phyloP scores from a whole-genome alignment of 1,284 basidiomycete species.

The Leccinum insigne region DNA sequence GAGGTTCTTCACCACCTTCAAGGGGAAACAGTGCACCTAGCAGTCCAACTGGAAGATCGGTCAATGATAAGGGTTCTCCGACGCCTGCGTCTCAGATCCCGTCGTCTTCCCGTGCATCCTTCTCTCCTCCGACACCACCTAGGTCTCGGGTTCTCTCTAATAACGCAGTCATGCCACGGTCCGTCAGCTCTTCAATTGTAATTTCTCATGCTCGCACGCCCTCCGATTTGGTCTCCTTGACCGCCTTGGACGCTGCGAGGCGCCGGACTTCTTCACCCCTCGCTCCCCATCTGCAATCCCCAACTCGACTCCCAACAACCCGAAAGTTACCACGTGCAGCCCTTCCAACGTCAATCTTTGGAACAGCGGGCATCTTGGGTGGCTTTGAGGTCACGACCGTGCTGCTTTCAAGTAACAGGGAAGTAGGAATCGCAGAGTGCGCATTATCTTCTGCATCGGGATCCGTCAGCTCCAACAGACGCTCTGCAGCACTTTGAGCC shows the following conservation, averaged over 20 bases:
- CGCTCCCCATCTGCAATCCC: conserved; percentile 36
- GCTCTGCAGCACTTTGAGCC: conserved; percentile 84
- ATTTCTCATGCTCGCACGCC: conserved; percentile 41
- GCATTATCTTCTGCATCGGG: conserved; percentile 60
- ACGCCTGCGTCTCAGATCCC: conserved; percentile 41
- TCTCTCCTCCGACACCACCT: conserved; percentile 45
- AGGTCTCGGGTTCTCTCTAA: conserved; percentile 45
- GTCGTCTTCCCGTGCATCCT: conserved; percentile 40
- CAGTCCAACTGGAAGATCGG: conserved; percentile 34
- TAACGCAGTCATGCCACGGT: conserved; percentile 38
- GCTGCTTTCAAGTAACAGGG: conserved; percentile 50
- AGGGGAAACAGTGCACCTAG: conserved; percentile 44
- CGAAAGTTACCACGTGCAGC: conserved; percentile 48
- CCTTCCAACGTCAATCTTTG: conserved; percentile 43
- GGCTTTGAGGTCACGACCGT: conserved; percentile 40
- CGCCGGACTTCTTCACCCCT: conserved; percentile 58
- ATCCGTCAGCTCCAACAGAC: conserved; percentile 77
- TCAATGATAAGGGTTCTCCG: conserved; percentile 38
- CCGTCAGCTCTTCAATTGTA: conserved; percentile 35
- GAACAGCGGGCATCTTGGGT: conserved; percentile 24
- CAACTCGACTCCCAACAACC: conserved; percentile 39
- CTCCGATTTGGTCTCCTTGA: conserved; percentile 50
- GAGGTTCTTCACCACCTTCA: conserved; percentile 44
- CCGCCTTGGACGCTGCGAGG: conserved; percentile 37
- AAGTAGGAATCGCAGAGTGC: conserved; percentile 54